Conservation (phyloP, 2,329 filamentous ascomycete genomes). For the Alternaria arborescens region DNA sequence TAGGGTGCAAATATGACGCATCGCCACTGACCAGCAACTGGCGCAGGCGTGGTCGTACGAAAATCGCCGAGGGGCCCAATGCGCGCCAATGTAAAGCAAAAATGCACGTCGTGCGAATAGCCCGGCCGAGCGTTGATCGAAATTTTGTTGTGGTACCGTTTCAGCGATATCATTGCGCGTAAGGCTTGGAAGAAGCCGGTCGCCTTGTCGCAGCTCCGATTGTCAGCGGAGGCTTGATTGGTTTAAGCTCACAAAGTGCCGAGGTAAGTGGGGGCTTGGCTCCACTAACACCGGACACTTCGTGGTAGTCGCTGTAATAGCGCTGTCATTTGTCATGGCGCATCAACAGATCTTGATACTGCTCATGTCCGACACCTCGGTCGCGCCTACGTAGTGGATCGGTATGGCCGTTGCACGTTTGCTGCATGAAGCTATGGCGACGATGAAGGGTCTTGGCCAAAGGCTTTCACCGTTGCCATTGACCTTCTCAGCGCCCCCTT, state of each 20-base stretch:
- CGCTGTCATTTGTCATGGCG: constrained; percentile 10
- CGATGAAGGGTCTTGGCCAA: neutral
- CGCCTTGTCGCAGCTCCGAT: neutral
- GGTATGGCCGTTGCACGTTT: constrained; percentile 9
- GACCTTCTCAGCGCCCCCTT: neutral
- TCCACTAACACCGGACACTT: constrained; percentile 2
- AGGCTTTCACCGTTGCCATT: constrained; percentile 1
- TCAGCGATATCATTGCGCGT: neutral
- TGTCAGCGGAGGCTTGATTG: constrained; percentile 6
- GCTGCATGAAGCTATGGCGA: constrained; percentile 2
- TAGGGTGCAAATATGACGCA: constrained; percentile 6
- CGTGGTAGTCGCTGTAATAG: constrained; percentile 4
- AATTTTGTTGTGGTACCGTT: constrained; percentile 3
- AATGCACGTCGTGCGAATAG: constrained; percentile 12
- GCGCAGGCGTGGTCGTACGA: neutral
- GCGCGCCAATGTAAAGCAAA: constrained; percentile 1
- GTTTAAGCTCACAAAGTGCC: neutral
- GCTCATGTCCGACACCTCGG: constrained; percentile 10
- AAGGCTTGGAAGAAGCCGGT: constrained; percentile 1
- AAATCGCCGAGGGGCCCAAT: neutral
- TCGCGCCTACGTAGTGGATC: constrained; percentile 6
- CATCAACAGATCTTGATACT: constrained; percentile 1
- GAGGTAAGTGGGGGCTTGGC: constrained; percentile 17
- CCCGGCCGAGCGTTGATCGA: constrained; percentile 12
- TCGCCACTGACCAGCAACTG: constrained; percentile 5